Evolutionary conservation across 257 asterid species (phyloP).

Genomic region (Orobanche coerulescens): DNA sequence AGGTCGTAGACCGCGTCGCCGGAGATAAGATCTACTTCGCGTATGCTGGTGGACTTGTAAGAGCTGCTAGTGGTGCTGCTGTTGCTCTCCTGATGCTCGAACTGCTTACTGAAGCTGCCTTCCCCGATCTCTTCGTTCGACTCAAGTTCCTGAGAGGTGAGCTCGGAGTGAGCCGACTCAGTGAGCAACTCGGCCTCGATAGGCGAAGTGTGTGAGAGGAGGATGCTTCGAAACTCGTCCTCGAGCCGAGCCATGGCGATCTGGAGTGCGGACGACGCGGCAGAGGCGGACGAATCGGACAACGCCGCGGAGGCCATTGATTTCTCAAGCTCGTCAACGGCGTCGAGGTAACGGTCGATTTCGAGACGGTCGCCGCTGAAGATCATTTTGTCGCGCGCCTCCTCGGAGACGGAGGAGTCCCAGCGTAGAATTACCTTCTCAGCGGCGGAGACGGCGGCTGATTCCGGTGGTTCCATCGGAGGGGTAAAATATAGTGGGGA

Average conservation of each 20-base stretch:
- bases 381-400: constrained; percentile 64
- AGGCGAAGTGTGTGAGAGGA: constrained; percentile 52
- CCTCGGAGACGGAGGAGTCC: constrained; percentile 80
- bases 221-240: constrained; percentile 86
- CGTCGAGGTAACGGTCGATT: constrained; percentile 65
- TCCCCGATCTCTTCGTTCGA: constrained; percentile 30
- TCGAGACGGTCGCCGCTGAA: constrained; percentile 68
- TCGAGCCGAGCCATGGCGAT: constrained; percentile 97
- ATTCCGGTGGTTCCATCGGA: constrained; percentile 62
- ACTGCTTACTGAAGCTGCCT: constrained; percentile 28
- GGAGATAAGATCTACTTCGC: constrained; percentile 71
- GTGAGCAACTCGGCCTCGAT: constrained; percentile 51
- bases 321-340: constrained; percentile 75
- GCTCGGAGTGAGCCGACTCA: constrained; percentile 39
- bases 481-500: background rate
- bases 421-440: constrained; percentile 62
- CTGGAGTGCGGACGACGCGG: constrained; percentile 48
- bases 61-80: constrained; percentile 37
- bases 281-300: constrained; percentile 35
- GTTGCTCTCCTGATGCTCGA: constrained; percentile 65
- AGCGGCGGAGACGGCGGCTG: constrained; percentile 37
- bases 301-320: constrained; percentile 38
- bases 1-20: constrained; percentile 64
- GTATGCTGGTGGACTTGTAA: constrained; percentile 50
- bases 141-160: constrained; percentile 34